Evolutionary conservation across 2,329 filamentous ascomycete genomes (phyloP).

Genomic region (Fonsecaea multimorphosa): DNA sequence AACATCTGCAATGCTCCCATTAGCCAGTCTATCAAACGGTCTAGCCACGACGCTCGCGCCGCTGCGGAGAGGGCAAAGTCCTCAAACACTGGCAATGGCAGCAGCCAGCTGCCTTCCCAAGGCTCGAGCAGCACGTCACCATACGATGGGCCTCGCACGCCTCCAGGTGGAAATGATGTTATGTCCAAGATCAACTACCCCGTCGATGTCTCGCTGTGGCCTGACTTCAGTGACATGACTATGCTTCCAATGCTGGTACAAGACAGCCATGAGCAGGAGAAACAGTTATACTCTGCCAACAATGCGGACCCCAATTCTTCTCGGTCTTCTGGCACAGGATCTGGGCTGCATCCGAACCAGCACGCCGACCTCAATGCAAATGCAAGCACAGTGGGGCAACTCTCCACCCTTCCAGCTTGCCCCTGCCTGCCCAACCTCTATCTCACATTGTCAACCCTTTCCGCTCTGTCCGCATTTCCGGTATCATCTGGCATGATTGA

Average conservation of each 20-base stretch:
- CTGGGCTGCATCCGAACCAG: slow-evolving; percentile 4
- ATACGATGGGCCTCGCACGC: slow-evolving; percentile 27
- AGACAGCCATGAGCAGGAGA: slow-evolving; percentile 28
- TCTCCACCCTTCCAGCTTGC: slow-evolving; percentile 36
- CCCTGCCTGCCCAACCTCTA: slow-evolving; percentile 44
- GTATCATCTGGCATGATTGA: slow-evolving; percentile 51
- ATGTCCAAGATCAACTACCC: slow-evolving; percentile 37
- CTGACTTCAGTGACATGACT: slow-evolving; percentile 48
- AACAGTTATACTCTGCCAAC: neutral
- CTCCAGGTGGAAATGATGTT: slow-evolving; percentile 19
- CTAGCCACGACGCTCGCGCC: slow-evolving; percentile 8
- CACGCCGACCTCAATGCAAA: slow-evolving; percentile 13
- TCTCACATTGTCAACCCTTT: slow-evolving; percentile 45
- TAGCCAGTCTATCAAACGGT: slow-evolving; percentile 28
- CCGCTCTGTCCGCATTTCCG: slow-evolving; percentile 49
- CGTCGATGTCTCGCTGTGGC: slow-evolving; percentile 47
- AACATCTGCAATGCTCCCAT: slow-evolving; percentile 36
- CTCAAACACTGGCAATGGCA: slow-evolving; percentile 2
- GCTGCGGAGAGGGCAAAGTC: neutral
- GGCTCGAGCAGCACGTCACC: slow-evolving; percentile 26
- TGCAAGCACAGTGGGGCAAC: slow-evolving; percentile 27
- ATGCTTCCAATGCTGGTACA: slow-evolving; percentile 34
- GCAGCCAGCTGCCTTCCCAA: neutral
- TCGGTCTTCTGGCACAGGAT: neutral
- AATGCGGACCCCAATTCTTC: slow-evolving; percentile 11